Evolutionary conservation across 352 stramenopile genomes (phyloP).

Genomic region (Elongisporangium undulatum): DNA sequence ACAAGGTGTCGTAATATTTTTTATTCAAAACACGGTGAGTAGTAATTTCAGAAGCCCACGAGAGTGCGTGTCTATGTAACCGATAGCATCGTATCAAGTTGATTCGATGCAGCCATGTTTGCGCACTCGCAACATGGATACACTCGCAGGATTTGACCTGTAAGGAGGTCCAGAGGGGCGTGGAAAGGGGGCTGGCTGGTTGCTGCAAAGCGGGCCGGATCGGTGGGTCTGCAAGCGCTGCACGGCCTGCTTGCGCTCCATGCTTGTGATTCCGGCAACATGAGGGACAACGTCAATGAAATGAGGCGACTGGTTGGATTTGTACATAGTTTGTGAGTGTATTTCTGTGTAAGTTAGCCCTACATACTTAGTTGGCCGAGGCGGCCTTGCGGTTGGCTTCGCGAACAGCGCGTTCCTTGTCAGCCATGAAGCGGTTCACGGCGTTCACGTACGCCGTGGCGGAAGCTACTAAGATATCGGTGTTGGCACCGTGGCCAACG

Average conservation of each 20-base stretch:
- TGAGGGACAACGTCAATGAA: too few species aligned
- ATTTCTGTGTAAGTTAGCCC: neutral
- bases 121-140: neutral
- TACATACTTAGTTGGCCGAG: neutral
- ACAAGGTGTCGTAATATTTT: neutral
- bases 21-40: neutral
- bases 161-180: neutral
- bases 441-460: conserved; percentile 88
- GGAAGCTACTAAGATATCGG: conserved; percentile 85
- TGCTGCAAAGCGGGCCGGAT: too few species aligned
- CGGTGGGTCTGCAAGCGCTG: neutral
- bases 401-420: conserved; percentile 39
- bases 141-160: neutral
- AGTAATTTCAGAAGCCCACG: neutral
- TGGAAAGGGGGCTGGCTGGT: neutral
- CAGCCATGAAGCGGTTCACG: conserved; percentile 80
- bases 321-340: neutral
- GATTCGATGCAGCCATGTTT: neutral
- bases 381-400: conserved; percentile 9
- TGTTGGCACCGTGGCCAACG: conserved; percentile 87
- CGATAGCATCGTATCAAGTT: neutral
- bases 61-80: neutral
- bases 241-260: neutral
- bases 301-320: neutral
- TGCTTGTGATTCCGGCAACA: too few species aligned